A percentile compares a stretch with the other conserved stretches of the same genome.
Conservation (phyloP, 2,329 filamentous ascomycete genomes). For the Emydomyces testavorans region DNA sequence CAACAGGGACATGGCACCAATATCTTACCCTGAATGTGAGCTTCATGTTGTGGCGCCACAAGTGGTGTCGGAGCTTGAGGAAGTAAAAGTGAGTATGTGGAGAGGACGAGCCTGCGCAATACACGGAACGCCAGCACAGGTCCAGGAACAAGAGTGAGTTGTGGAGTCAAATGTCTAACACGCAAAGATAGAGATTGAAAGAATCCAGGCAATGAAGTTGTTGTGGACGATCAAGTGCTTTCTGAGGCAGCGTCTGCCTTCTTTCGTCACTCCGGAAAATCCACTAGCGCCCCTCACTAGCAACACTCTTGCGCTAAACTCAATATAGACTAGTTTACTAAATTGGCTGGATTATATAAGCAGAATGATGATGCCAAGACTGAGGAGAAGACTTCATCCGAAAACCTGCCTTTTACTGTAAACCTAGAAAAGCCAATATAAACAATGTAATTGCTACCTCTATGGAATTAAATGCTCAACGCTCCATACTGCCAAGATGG, state of each 20-base stretch:
- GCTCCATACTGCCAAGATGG: too few relatives aligned
- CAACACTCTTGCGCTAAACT: neutral
- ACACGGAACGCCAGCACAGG: neutral
- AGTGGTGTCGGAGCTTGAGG: constrained; percentile 4
- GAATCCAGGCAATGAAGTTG: neutral
- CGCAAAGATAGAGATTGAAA: neutral
- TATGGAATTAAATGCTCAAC: too few relatives aligned
- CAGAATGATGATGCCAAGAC: neutral
- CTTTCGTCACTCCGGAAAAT: constrained; percentile 11
- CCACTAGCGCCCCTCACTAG: constrained; percentile 12
- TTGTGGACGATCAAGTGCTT: neutral
- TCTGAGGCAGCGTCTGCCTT: constrained; percentile 12
- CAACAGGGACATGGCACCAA: neutral
- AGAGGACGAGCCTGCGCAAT: neutral
- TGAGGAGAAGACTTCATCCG: neutral
- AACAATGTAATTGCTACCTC: too few relatives aligned
- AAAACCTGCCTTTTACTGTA: too few relatives aligned
- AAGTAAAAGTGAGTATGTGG: neutral
- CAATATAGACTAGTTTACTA: neutral
- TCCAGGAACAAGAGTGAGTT: neutral
- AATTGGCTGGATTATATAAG: constrained; percentile 1
- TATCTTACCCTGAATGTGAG: constrained; percentile 18
- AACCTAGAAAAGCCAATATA: too few relatives aligned
- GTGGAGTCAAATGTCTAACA: neutral
- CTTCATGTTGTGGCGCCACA: constrained; percentile 16